phyloP scores from a whole-genome alignment of 2,329 filamentous ascomycete species.

The Penicillium concentricum region DNA sequence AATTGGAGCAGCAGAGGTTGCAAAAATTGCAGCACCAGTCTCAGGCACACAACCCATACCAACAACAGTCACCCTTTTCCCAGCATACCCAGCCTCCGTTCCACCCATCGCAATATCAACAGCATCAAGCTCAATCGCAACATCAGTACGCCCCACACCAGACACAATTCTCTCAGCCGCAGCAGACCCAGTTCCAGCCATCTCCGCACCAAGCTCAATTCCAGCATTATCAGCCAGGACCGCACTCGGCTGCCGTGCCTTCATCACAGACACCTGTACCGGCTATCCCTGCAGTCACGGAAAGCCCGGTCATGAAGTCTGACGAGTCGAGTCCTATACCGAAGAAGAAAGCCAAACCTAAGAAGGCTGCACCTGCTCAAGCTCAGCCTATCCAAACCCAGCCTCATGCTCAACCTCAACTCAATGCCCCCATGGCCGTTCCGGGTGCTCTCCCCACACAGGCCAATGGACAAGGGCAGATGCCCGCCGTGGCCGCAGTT shows the following conservation, averaged over 20 bases:
- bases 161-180: constrained; percentile 17
- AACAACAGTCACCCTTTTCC: constrained; percentile 22
- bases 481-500: not conserved
- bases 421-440: not conserved
- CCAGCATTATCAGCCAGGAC: constrained; percentile 23
- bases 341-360: constrained; percentile 25
- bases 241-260: constrained; percentile 12
- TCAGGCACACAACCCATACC: constrained; percentile 26
- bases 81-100: constrained; percentile 22
- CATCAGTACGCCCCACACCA: constrained; percentile 15
- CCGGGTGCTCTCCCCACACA: constrained; percentile 8
- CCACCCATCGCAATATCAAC: constrained; percentile 22
- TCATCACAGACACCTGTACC: constrained; percentile 6
- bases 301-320: constrained; percentile 7
- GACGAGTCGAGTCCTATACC: constrained; percentile 17
- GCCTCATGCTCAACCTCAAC: not conserved
- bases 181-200: constrained; percentile 9
- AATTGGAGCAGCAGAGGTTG: constrained; percentile 17
- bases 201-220: constrained; percentile 17
- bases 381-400: not conserved
- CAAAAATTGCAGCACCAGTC: constrained; percentile 23
- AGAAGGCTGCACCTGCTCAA: constrained; percentile 1
- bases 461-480: constrained; percentile 17
- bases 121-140: constrained; percentile 21
- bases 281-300: constrained; percentile 1